A percentile compares a stretch with the other conserved stretches of the same genome.
Conservation (phyloP, 768 basidiomycete species). For the Saitozyma podzolica region DNA sequence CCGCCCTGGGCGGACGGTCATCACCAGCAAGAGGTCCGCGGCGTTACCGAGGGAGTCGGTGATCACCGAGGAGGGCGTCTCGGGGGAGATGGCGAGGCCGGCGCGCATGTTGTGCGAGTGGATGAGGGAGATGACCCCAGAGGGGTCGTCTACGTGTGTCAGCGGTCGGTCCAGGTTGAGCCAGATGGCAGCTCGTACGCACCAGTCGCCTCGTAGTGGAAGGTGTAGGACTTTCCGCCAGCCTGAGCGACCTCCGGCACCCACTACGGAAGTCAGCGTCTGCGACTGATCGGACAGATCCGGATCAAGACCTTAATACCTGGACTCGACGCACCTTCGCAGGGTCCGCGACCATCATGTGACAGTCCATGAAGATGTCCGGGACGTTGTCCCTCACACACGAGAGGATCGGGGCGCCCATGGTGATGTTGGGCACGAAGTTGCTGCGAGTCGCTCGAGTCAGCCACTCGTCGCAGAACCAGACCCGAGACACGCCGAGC, state of each 20-base stretch:
- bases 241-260: slow-evolving; percentile 93
- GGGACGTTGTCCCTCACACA: slow-evolving; percentile 84
- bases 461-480: not conserved
- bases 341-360: slow-evolving; percentile 98
- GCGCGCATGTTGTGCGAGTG: slow-evolving; percentile 84
- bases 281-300: not conserved
- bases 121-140: slow-evolving; percentile 76
- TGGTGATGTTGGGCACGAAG: slow-evolving; percentile 98
- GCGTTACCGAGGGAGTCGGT: slow-evolving; percentile 77
- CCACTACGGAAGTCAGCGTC: slow-evolving; percentile 63
- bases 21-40: slow-evolving; percentile 94
- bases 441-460: slow-evolving; percentile 60
- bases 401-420: slow-evolving; percentile 88
- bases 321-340: slow-evolving; percentile 63
- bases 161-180: not conserved
- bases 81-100: slow-evolving; percentile 94
- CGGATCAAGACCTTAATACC: not conserved
- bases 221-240: slow-evolving; percentile 91
- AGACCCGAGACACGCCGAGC: not conserved
- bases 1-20: slow-evolving; percentile 94
- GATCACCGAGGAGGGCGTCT: slow-evolving; percentile 84
- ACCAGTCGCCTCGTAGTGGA: slow-evolving; percentile 94
- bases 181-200: slow-evolving; percentile 43
- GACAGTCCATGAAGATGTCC: slow-evolving; percentile 98
- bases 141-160: slow-evolving; percentile 21